These are phyloP conservation scores for Parathielavia hyrcaniae DNA, from an alignment of 495 filamentous ascomycete species.

Conservation along the genomic window DNA sequence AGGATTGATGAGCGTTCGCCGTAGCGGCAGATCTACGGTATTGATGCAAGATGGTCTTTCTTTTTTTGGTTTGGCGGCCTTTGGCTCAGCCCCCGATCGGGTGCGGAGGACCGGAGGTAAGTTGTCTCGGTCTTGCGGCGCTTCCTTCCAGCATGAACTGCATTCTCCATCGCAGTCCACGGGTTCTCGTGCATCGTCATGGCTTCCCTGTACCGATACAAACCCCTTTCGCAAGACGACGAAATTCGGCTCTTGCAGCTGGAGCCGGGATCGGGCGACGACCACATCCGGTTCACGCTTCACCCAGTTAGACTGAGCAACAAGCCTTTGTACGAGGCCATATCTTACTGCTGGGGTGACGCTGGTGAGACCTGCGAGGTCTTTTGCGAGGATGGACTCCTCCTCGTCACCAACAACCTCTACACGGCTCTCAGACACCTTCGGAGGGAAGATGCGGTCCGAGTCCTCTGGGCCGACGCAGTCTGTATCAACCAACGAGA, in stretches of 20 bases:
- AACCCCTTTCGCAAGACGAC: background rate
- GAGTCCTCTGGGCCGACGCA: conserved; percentile 35
- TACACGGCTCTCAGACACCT: conserved; percentile 27
- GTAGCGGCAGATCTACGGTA: background rate
- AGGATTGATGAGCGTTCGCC: no score
- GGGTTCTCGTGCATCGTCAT: background rate
- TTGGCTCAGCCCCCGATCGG: no score
- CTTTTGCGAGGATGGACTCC: conserved; percentile 20
- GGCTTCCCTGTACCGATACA: background rate
- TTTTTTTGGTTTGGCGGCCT: no score
- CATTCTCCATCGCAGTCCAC: background rate
- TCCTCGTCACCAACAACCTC: conserved; percentile 28
- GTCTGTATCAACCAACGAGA: conserved; percentile 41
- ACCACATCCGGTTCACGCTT: conserved; percentile 17
- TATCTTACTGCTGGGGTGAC: conserved; percentile 40
- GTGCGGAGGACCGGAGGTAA: no score
- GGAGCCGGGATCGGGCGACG: conserved; percentile 19
- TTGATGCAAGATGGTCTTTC: background rate
- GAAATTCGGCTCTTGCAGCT: conserved; percentile 19
- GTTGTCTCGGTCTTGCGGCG: no score
- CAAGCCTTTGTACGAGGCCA: conserved; percentile 28
- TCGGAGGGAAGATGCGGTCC: conserved; percentile 21
- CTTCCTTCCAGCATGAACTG: no score
- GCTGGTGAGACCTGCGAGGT: conserved; percentile 15
- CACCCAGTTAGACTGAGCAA: conserved; percentile 10